phyloP scores from a whole-genome alignment of 805 yeast species.

The Suhomyces prunicola region DNA sequence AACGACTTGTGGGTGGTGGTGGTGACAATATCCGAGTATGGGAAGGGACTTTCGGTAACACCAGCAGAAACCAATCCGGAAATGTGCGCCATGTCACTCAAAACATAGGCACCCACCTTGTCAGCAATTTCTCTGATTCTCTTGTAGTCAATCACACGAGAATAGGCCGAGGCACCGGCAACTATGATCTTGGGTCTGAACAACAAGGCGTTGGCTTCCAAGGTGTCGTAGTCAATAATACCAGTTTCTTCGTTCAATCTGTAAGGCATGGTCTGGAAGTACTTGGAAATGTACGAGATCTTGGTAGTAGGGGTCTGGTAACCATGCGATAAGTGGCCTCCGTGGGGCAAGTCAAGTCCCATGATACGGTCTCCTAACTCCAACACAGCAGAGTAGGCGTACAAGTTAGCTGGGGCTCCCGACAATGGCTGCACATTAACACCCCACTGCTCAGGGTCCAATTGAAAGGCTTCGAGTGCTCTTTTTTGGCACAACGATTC shows the following conservation, averaged over 20 bases:
- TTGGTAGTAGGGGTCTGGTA: constrained; percentile 92
- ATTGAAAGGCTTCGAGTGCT: constrained; percentile 84
- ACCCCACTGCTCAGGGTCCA: constrained; percentile 88
- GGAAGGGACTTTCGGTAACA: constrained; percentile 94
- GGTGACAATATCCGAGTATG: constrained; percentile 95
- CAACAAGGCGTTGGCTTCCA: constrained; percentile 84
- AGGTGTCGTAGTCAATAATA: constrained; percentile 90
- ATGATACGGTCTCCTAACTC: constrained; percentile 94
- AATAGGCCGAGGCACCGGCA: constrained; percentile 98
- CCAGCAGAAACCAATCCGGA: constrained; percentile 95
- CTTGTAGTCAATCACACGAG: constrained; percentile 93
- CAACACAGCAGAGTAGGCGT: constrained; percentile 93
- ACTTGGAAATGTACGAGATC: constrained; percentile 93
- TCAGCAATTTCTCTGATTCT: constrained; percentile 97
- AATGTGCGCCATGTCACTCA: constrained; percentile 98
- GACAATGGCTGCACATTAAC: constrained; percentile 95
- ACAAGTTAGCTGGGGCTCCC: constrained; percentile 97
- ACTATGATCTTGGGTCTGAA: constrained; percentile 96
- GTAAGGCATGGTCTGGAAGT: constrained; percentile 98
- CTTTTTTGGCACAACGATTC: constrained; percentile 91
- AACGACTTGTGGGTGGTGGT: constrained; percentile 98
- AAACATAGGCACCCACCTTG: constrained; percentile 93
- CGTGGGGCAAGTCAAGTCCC: constrained; percentile 98
- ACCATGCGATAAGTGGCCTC: constrained; percentile 98
- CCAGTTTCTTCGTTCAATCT: constrained; percentile 91